Evolutionary conservation across 2,329 filamentous ascomycete species (phyloP).

Genomic region (Akanthomyces dipterigenus): DNA sequence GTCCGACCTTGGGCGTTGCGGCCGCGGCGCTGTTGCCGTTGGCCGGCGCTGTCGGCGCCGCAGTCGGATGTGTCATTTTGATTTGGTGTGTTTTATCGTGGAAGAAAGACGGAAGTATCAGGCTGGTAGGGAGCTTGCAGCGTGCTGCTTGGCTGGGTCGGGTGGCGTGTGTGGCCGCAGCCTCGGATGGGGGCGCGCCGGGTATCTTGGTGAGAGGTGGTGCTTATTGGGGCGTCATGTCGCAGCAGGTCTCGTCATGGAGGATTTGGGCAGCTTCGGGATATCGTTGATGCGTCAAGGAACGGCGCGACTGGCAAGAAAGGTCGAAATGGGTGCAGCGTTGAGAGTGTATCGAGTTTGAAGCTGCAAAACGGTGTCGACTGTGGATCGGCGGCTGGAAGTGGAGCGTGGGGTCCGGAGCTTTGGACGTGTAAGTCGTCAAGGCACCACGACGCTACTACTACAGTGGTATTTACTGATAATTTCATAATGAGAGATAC

Average conservation of each 20-base stretch:
- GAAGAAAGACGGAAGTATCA: background rate
- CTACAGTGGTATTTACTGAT: background rate
- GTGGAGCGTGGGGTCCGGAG: background rate
- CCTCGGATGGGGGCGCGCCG: background rate
- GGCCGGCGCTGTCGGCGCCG: slow-evolving; percentile 2
- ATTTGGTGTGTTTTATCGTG: background rate
- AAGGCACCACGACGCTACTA: background rate
- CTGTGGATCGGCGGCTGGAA: background rate
- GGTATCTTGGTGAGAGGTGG: background rate
- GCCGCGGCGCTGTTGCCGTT: slow-evolving; percentile 6
- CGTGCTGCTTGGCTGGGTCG: no score
- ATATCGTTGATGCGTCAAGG: background rate
- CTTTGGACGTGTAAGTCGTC: background rate
- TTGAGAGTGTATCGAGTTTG: background rate
- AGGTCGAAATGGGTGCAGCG: background rate
- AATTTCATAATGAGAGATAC: no score
- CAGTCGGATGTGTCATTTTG: slow-evolving; percentile 5
- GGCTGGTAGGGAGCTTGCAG: background rate
- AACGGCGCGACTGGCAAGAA: background rate
- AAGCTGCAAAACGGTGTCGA: background rate
- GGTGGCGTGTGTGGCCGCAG: background rate
- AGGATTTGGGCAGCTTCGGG: background rate
- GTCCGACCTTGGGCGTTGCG: slow-evolving; percentile 25
- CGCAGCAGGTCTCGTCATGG: background rate
- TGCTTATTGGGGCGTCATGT: background rate